Evolutionary conservation across 2,329 filamentous ascomycete species (phyloP), one percentile per base, ranked within the genome.

Genomic region (Fonsecaea erecta): DNA sequence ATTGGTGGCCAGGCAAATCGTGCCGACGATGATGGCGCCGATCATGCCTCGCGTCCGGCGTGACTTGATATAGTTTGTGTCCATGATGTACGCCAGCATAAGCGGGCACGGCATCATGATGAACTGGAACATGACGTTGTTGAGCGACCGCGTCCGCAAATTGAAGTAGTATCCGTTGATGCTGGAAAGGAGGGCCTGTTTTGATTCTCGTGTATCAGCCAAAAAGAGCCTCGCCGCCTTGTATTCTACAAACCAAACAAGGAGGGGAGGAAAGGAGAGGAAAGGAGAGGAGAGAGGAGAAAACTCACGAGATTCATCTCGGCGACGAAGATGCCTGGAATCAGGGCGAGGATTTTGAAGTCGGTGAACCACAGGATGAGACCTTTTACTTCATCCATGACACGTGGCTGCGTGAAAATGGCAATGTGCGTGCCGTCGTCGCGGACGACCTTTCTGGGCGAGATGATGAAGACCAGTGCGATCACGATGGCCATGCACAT

Each of bases 81-180:
- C 76, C 11, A 73, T 73, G 3, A 75, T 24, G 53, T 72, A 76
- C 0, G 74, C 73, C 18, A 71, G 52, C 5, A 60, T 18, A 2
- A 66, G 24, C 1, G 68, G 60, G 34, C 53, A 52, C 9, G 63
- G 63, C 28, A 70, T 66, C 68, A 63, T 61, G 62, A 71, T 70
- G 43, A 70, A 62, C 18, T 70, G 52, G 52, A 68, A 70, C 24
- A 67, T 30, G 14, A 71, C 37, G 37, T 69, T 71, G 66, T 70
- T 70, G 32, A 71, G 60, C 8, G 63, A 62, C 6, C 69, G 60
- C 11, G 69, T 71, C 40, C 69, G 63, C 34, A 71, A 55, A 54
- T 71, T 66, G 66, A 70, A 71, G 52, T 63, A 67, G 64, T 68
- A 69, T 14, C 52, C 59, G 60, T 68, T 69, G 55, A 64, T 59